Base-by-base conservation (phyloP, 768 basidiomycete species). In the Pulveroboletus sp. region DNA sequence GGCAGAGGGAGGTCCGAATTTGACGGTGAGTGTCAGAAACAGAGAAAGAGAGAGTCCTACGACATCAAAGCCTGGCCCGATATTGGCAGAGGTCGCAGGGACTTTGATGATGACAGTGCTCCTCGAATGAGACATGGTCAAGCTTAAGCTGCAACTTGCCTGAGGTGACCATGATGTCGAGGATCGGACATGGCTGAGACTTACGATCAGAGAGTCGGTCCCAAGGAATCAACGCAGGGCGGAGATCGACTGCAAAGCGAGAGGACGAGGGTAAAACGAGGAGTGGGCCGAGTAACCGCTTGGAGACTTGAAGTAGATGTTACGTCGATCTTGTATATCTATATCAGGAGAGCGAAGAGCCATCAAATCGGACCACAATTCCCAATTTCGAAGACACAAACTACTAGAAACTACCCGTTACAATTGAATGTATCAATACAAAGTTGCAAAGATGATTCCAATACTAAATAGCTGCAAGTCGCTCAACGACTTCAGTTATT, bases 31-130 rank as follows among this genome's bases (percentile, higher is more conserved):
- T 14, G 82, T 85, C 57, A 97, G 80, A 57, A 85, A 78, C 25
- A 97, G 80, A 1, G 91, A 92, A 20, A 98, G 83, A 0, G 95
- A 94, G 54, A 99, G 85, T n/a, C 97, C 97, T 56, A 97, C 93
- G 54, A 98, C 97, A 68, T 99, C 97, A 70, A 99, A 99, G 21
- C 95, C 95, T 34, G 95, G 95, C 3, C 95, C 95, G 63, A 99
- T 94, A 74, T 99, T 99, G 56, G 95, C 95, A 54, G 94, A 94
- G 2, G 95, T 97, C n/a, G 93, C 93, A 10, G 95, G 95, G 44
- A 98, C 87, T 54, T 77, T 80, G 68, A 99, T 91, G 32, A 73
- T 76, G 70, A 93, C 80, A 11, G 59, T 42, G n/a, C 35, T 46
- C 43, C 57, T 55, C 52, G 45, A 21, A 35, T 39, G 36, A 23